A percentile compares a stretch with the other conserved stretches of the same genome.
phyloP scores from a whole-genome alignment of 2,329 filamentous ascomycete genomes.

The Pseudonectria buxi region DNA sequence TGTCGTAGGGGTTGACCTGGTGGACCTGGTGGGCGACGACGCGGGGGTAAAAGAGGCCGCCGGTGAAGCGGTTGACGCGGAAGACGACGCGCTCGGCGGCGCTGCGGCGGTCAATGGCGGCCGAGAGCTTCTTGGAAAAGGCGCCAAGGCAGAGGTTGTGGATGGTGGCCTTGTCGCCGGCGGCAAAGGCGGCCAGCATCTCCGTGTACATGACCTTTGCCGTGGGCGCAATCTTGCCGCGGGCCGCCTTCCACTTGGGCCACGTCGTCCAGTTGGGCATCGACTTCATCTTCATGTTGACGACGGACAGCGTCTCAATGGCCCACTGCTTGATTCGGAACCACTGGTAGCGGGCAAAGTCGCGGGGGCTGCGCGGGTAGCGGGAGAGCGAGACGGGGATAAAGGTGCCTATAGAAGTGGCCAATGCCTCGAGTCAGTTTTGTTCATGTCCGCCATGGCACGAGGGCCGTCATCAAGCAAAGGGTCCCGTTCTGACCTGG shows the following conservation, averaged over 20 bases:
- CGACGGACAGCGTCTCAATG: slow-evolving; percentile 27
- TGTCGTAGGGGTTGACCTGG: slow-evolving; percentile 37
- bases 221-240: slow-evolving; percentile 38
- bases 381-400: slow-evolving; percentile 35
- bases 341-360: slow-evolving; percentile 32
- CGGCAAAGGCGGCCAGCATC: slow-evolving; percentile 56
- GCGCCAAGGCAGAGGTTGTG: slow-evolving; percentile 46
- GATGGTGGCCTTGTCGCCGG: slow-evolving; percentile 46
- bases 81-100: slow-evolving; percentile 41
- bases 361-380: slow-evolving; percentile 22
- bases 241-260: slow-evolving; percentile 38
- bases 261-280: slow-evolving; percentile 36
- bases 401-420: slow-evolving; percentile 41
- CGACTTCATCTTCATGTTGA: slow-evolving; percentile 38
- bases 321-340: slow-evolving; percentile 29
- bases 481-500: slow-evolving; percentile 21
- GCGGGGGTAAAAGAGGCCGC: slow-evolving; percentile 34
- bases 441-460: too few species aligned
- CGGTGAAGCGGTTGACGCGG: slow-evolving; percentile 47
- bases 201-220: slow-evolving; percentile 54
- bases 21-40: slow-evolving; percentile 50
- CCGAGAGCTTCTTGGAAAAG: slow-evolving; percentile 44
- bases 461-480: too few species aligned
- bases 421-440: too few species aligned
- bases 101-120: slow-evolving; percentile 47